These are phyloP conservation scores for Acanthamoeba healyi DNA, from an alignment of 208 protist genomes.

Conservation along the genomic window DNA sequence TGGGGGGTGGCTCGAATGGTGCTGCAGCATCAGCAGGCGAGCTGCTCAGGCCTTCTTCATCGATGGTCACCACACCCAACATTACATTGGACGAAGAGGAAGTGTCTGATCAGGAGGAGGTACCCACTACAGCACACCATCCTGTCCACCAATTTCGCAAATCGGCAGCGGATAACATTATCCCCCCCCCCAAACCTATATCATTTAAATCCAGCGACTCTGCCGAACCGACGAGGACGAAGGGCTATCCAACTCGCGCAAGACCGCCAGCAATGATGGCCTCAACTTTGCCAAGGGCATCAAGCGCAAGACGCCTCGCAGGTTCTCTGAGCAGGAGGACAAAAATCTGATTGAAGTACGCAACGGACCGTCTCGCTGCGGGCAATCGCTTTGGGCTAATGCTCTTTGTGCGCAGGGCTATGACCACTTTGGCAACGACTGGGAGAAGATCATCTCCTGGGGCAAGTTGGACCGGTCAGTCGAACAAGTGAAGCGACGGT, in stretches of 20 bases:
- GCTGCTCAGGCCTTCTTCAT: too few relatives aligned
- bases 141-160: neutral
- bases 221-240: neutral
- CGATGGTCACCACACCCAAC: neutral
- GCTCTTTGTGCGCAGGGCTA: neutral
- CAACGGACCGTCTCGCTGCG: too few relatives aligned
- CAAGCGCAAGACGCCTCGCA: neutral
- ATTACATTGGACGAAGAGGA: neutral
- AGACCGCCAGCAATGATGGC: neutral
- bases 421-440: constrained; percentile 31
- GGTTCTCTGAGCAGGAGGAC: constrained; percentile 18
- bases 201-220: neutral
- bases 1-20: neutral
- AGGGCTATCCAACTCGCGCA: constrained; percentile 17
- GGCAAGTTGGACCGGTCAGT: constrained; percentile 23
- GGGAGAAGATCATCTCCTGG: constrained; percentile 43
- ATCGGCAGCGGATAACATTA: neutral
- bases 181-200: neutral
- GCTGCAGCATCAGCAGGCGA: neutral
- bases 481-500: constrained; percentile 28
- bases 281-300: neutral
- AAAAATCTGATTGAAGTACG: constrained; percentile 46
- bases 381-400: too few relatives aligned
- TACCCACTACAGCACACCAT: neutral
- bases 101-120: constrained; percentile 21